Evolutionary conservation across 2,329 filamentous ascomycete species (phyloP).

Genomic region (Ophiocordyceps sinensis): DNA sequence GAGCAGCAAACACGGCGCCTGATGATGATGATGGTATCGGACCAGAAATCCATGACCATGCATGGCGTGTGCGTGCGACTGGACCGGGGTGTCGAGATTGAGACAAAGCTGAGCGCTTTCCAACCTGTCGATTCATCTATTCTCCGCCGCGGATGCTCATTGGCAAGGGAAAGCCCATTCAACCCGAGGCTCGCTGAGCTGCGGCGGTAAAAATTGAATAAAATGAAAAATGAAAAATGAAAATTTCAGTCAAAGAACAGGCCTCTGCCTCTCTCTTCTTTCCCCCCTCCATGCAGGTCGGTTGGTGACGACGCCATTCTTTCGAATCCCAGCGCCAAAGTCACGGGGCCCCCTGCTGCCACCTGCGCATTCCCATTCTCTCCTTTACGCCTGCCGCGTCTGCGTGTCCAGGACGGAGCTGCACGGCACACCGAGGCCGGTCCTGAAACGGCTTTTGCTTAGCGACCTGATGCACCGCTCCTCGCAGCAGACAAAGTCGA

Average conservation of each 20-base stretch:
- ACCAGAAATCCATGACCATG: background rate
- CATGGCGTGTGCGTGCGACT: background rate
- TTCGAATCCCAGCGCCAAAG: background rate
- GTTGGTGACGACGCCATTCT: too few species aligned
- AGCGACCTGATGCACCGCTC: too few species aligned
- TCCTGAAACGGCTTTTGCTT: too few species aligned
- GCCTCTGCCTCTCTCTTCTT: too few species aligned
- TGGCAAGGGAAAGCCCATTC: too few species aligned
- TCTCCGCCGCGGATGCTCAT: background rate
- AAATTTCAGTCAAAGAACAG: too few species aligned
- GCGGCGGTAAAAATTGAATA: background rate
- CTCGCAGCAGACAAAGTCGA: too few species aligned
- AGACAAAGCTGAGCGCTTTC: background rate
- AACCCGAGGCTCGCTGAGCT: background rate
- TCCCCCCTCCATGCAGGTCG: too few species aligned
- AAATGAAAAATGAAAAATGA: background rate
- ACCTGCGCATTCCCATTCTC: background rate
- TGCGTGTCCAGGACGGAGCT: background rate
- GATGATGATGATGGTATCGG: background rate
- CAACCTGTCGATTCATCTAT: background rate
- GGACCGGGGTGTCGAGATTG: background rate
- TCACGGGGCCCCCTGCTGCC: constrained; percentile 2
- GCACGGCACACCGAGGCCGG: background rate
- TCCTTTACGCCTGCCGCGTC: background rate
- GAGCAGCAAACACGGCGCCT: background rate